Evolutionary conservation across 345 rosid species (phyloP), one percentile per base, ranked within the genome.

Genomic region (Cardiospermum halicacabum): DNA sequence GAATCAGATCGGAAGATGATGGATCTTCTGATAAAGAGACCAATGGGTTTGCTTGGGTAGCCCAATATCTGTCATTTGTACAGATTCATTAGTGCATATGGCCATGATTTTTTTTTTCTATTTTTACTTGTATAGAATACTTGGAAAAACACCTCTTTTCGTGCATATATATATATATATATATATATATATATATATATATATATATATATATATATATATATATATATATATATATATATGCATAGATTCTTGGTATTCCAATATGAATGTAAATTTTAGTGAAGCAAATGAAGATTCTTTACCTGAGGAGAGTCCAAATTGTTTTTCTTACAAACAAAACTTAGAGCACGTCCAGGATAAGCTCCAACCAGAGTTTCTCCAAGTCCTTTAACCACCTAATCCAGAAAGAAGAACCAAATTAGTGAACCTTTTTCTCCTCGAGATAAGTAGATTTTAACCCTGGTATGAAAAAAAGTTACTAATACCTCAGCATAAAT

Each of bases 311-410:
- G 97, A 47, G 86, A 75, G 65, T 80, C 70, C 64, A 94, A 75
- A 69, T 85, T 70, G 43, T 58, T 75, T 76, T 94, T 94, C 87
- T 85, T 85, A 91, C 82, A 75, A 74, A 91, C 53, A 81, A 94
- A 94, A 77, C 96, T 91, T 80, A 94, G 72, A 60, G 99, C 93
- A 11, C 99, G 97, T 19, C 99, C 99, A 2, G 99, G 99, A 75
- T 94, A 94, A 57, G 99, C 99, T 80, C 99, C 99, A 40, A 94
- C 99, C 11, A 94, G 80, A 66, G 97, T 94, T 76, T 94, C 97
- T 73, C 99, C 99, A 16, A 94, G 99, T 43, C 99, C 99, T 74
- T 81, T 83, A 62, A 94, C 99, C 58, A 91, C 91, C 99, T 94
- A 62, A n/a, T 61, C 42, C 43, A 66, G 21, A 62, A 75, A 51